Evolutionary conservation across 1,284 basidiomycete genomes (phyloP).

Genomic region (Microbotryum lychnidis-dioicae): DNA sequence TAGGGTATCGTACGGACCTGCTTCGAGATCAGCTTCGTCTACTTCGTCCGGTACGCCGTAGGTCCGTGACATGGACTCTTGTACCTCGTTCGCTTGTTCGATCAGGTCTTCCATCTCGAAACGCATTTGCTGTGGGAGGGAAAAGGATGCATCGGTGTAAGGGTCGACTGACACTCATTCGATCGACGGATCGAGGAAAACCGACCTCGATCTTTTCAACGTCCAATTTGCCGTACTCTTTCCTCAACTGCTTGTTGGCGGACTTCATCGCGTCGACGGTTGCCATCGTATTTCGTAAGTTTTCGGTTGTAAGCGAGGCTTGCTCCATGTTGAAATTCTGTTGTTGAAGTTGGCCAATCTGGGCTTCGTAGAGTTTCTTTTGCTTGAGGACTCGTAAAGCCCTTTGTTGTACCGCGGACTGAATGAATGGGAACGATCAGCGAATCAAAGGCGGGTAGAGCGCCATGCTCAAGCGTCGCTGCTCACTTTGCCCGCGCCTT

Average conservation of each 20-base stretch:
- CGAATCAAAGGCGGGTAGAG: too few species aligned
- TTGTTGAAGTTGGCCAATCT: slow-evolving; percentile 82
- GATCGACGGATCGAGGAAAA: slow-evolving; percentile 5
- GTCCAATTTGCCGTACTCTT: slow-evolving; percentile 95
- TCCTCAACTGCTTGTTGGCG: slow-evolving; percentile 96
- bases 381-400: slow-evolving; percentile 52
- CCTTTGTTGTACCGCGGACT: slow-evolving; percentile 82
- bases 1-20: slow-evolving; percentile 53
- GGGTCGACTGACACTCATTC: too few species aligned
- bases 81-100: slow-evolving; percentile 96
- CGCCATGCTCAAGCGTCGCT: slow-evolving; percentile 17
- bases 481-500: slow-evolving; percentile 85
- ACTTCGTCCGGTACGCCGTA: slow-evolving; percentile 97
- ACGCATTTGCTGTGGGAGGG: slow-evolving; percentile 62
- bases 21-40: slow-evolving; percentile 94
- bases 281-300: slow-evolving; percentile 98
- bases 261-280: slow-evolving; percentile 94
- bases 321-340: slow-evolving; percentile 99
- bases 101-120: slow-evolving; percentile 97
- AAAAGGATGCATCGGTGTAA: not conserved
- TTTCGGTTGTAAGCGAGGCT: slow-evolving; percentile 89
- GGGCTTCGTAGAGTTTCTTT: slow-evolving; percentile 90
- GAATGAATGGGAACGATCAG: slow-evolving; percentile 3
- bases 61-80: slow-evolving; percentile 83
- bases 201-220: slow-evolving; percentile 95